phyloP scores from a whole-genome alignment of 306 rosid genomes.

The Adenanthera pavonina region DNA sequence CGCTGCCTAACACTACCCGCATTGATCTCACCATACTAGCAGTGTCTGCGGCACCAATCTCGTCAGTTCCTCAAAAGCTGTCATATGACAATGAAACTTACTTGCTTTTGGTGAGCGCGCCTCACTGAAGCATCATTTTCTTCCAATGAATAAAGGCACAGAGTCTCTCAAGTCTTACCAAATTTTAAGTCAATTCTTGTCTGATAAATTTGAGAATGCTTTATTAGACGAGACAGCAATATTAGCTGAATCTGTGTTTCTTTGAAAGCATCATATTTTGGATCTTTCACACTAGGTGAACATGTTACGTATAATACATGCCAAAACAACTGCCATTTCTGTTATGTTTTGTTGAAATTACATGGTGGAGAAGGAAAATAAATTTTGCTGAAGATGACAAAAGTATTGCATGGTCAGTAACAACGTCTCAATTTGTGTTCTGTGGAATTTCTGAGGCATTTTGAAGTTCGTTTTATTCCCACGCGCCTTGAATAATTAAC shows the following conservation, averaged over 20 bases:
- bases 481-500: constrained; percentile 26
- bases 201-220: constrained; percentile 1
- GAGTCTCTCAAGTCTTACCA: constrained; percentile 22
- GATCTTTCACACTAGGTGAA: not conserved
- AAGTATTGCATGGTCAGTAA: constrained; percentile 30
- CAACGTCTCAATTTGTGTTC: constrained; percentile 10
- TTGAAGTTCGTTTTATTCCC: constrained; percentile 33
- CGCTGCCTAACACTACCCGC: constrained; percentile 39
- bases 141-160: constrained; percentile 24
- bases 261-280: constrained; percentile 8
- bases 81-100: constrained; percentile 40
- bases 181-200: constrained; percentile 14
- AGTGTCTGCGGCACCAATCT: constrained; percentile 46
- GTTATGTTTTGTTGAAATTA: constrained; percentile 37
- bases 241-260: not conserved
- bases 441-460: constrained; percentile 36
- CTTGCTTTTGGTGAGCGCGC: constrained; percentile 40
- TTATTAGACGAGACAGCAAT: constrained; percentile 1
- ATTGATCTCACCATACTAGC: constrained; percentile 54
- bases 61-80: constrained; percentile 47
- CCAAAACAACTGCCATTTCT: constrained; percentile 10
- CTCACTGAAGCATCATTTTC: constrained; percentile 36
- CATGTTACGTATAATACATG: constrained; percentile 26
- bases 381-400: not conserved
- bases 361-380: constrained; percentile 12